These are phyloP conservation scores for Ascocoryne sarcoides DNA, from an alignment of 2,329 filamentous ascomycete species.

Conservation along the genomic window DNA sequence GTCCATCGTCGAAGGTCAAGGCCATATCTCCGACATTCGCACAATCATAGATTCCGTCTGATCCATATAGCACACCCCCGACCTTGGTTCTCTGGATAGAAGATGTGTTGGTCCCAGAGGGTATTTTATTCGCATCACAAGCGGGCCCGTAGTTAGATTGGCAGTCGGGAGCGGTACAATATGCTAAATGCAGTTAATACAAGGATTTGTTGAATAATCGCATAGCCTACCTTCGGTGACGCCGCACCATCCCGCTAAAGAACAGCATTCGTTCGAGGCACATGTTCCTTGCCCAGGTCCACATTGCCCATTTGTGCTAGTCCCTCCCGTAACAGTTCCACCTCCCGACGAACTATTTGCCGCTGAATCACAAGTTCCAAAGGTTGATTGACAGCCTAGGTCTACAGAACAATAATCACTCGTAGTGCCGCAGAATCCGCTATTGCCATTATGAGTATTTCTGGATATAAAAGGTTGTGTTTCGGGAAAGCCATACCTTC, in stretches of 20 bases:
- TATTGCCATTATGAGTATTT: neutral
- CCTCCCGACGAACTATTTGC: constrained; percentile 1
- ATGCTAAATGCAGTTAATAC: constrained; percentile 28
- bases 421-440: constrained; percentile 26
- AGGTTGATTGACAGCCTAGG: constrained; percentile 22
- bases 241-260: constrained; percentile 18
- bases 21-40: constrained; percentile 51
- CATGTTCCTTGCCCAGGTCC: constrained; percentile 17
- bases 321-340: no score
- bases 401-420: constrained; percentile 25
- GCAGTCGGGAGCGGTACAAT: constrained; percentile 53
- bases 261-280: constrained; percentile 18
- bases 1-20: constrained; percentile 60
- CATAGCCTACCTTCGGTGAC: constrained; percentile 11
- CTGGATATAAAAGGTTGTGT: neutral
- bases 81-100: constrained; percentile 38
- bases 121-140: constrained; percentile 49
- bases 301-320: constrained; percentile 18
- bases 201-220: neutral
- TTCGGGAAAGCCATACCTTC: constrained; percentile 6
- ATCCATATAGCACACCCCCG: constrained; percentile 48
- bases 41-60: constrained; percentile 47
- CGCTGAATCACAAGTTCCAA: constrained; percentile 16
- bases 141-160: constrained; percentile 49
- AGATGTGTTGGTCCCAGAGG: constrained; percentile 46